Base-by-base conservation (phyloP, 345 rosid species). In the Salix brachista region DNA sequence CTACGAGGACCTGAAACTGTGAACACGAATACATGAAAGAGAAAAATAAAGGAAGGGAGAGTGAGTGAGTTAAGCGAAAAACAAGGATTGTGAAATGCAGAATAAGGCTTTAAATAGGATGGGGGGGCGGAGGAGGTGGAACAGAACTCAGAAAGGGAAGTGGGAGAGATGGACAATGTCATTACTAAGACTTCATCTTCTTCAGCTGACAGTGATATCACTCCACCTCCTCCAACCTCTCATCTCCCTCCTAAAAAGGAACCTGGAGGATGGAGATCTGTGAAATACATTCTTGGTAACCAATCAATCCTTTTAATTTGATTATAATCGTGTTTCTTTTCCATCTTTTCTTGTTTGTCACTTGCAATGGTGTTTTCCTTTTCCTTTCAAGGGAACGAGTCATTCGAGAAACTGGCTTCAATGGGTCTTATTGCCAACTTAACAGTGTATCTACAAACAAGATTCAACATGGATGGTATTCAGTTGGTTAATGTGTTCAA, bases 361-460 rank as follows among this genome's bases (percentile, higher is more conserved):
- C 30, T 75, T 65, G 58, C 32, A 78, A 13, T 26, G 77, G 23
- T 39, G 12, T 41, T 39, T 71, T 48, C 9, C n/a, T 21, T n/a
- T 34, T 3, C 9, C 65, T 37, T 21, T 77, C 74, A 77, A 87
- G 94, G 88, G 77, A 92, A 92, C 41, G 89, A 92, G 74, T 83
- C 94, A 0, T 89, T 92, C 61, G 97, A 91, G 88, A 92, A 90
- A 81, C 75, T 88, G 77, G 95, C 97, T 18, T 91, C 92, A 1
- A 86, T 91, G 92, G 83, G 94, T 69, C 76, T 91, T 78, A 80
- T 91, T 36, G 84, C 87, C 46, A 87, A 89, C 75, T 52, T 91
- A 61, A 76, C 86, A 32, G 84, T 92, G 61, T 89, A 88, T 81
- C 82, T 92, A 75, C 81, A 82, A 32, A 81, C 34, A 3, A 79